Conservation (phyloP, 176 grass and related monocot species). For the Musa schizocarpa region DNA sequence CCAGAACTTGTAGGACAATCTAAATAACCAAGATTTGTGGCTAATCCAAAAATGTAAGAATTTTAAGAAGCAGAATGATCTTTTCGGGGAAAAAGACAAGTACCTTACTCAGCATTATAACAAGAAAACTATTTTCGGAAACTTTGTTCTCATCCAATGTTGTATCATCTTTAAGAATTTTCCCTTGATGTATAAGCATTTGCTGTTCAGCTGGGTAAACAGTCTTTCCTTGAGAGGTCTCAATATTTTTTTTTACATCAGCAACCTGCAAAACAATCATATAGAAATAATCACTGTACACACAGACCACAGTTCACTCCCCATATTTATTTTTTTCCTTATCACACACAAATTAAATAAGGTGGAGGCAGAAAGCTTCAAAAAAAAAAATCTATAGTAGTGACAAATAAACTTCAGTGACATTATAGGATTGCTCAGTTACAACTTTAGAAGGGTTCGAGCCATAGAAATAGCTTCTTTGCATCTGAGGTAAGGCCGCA, state of each 20-base stretch:
- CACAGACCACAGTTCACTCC: too few relatives aligned
- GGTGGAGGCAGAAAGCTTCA: background rate
- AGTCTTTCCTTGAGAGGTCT: slow-evolving; percentile 45
- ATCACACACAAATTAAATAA: background rate
- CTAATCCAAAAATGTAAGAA: too few relatives aligned
- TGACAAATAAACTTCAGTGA: background rate
- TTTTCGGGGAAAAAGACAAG: background rate
- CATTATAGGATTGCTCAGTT: too few relatives aligned
- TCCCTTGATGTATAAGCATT: slow-evolving; percentile 77
- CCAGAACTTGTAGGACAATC: too few relatives aligned
- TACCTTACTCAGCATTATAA: slow-evolving; percentile 89
- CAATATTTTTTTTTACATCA: slow-evolving; percentile 61
- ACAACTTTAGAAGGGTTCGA: background rate
- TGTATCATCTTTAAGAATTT: slow-evolving; percentile 61
- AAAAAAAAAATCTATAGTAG: background rate
- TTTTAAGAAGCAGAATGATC: too few relatives aligned
- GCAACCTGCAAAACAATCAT: slow-evolving; percentile 44
- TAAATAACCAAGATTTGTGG: too few relatives aligned
- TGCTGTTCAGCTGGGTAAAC: slow-evolving; percentile 75
- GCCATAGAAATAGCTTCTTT: background rate
- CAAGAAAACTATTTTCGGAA: slow-evolving; percentile 60
- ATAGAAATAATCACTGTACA: background rate
- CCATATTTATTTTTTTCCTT: background rate
- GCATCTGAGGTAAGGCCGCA: background rate
- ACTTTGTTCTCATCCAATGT: slow-evolving; percentile 77